Conservation (phyloP, 1,139 yeast genomes). For the Suhomyces wounanorum region DNA sequence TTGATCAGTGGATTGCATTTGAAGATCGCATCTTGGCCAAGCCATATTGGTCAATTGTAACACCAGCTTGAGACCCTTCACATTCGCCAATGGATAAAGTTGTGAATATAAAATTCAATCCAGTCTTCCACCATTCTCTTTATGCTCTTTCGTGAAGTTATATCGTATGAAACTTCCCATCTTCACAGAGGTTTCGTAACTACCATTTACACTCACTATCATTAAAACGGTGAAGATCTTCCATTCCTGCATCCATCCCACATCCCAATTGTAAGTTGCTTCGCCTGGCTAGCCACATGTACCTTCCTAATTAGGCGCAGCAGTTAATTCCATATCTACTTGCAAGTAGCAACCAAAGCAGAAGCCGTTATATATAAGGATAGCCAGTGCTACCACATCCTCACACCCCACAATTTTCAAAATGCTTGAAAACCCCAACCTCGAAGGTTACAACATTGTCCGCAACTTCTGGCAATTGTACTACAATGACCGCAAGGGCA, state of each 20-base stretch:
- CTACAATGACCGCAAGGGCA: constrained; percentile 45
- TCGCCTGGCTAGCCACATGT: constrained; percentile 1
- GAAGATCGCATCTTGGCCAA: too few relatives aligned
- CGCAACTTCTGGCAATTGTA: constrained; percentile 49
- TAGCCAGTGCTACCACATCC: background rate
- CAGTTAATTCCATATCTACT: constrained; percentile 5
- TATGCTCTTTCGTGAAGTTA: too few relatives aligned
- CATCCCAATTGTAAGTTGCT: background rate
- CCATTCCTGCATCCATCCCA: constrained; percentile 1
- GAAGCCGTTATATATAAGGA: background rate
- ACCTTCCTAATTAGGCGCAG: constrained; percentile 9
- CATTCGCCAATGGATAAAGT: too few relatives aligned
- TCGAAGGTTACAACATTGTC: constrained; percentile 54
- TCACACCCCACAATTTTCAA: constrained; percentile 13
- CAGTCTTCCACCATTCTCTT: too few relatives aligned
- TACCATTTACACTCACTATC: too few relatives aligned
- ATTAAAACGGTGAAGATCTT: background rate
- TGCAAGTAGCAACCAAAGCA: constrained; percentile 6
- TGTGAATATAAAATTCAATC: too few relatives aligned
- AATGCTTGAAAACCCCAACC: constrained; percentile 41
- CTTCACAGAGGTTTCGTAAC: too few relatives aligned
- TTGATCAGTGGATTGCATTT: too few relatives aligned
- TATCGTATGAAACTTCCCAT: too few relatives aligned
- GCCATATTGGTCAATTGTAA: too few relatives aligned
- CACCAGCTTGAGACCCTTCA: too few relatives aligned